Percentiles rank a stretch among this genome's conserved stretches.
These are phyloP conservation scores for Saccharum spontaneum DNA, from an alignment of 176 grass and related monocot species.

Conservation along the genomic window DNA sequence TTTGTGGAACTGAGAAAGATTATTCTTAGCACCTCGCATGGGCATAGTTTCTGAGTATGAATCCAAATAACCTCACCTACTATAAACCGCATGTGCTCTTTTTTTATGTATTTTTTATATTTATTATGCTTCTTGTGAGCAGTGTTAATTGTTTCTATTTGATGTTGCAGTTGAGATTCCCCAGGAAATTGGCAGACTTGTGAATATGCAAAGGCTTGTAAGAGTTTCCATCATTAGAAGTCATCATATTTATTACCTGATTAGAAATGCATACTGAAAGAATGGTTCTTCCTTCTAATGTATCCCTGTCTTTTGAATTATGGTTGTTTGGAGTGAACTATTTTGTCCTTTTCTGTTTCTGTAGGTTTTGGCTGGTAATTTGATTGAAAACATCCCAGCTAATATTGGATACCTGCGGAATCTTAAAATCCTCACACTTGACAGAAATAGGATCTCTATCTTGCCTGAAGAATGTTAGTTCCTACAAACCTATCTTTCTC, in stretches of 20 bases:
- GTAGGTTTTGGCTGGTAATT: conserved; percentile 87
- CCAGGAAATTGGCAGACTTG: conserved; percentile 57
- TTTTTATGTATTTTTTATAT: background rate
- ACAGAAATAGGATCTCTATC: conserved; percentile 72
- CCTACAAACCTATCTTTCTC: conserved; percentile 10
- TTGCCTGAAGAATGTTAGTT: conserved; percentile 96
- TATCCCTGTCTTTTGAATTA: background rate
- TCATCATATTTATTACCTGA: conserved; percentile 29
- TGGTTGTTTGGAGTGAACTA: conserved; percentile 18
- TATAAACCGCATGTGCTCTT: background rate
- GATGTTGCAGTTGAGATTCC: conserved; percentile 70
- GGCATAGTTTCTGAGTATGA: background rate
- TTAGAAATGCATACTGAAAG: conserved; percentile 24
- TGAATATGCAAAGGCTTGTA: conserved; percentile 96
- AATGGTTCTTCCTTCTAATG: conserved; percentile 19
- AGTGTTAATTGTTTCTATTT: conserved; percentile 37
- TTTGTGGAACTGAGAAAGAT: background rate
- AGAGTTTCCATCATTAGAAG: conserved; percentile 38
- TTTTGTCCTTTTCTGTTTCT: conserved; percentile 37
- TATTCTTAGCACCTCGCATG: background rate
- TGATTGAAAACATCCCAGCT: conserved; percentile 72
- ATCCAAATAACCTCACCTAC: background rate
- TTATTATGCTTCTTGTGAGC: conserved; percentile 3
- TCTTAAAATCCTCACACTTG: conserved; percentile 88
- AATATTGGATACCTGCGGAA: conserved; percentile 81